Conservation (phyloP, 805 yeast species). For the Priceomyces haplophilus region DNA sequence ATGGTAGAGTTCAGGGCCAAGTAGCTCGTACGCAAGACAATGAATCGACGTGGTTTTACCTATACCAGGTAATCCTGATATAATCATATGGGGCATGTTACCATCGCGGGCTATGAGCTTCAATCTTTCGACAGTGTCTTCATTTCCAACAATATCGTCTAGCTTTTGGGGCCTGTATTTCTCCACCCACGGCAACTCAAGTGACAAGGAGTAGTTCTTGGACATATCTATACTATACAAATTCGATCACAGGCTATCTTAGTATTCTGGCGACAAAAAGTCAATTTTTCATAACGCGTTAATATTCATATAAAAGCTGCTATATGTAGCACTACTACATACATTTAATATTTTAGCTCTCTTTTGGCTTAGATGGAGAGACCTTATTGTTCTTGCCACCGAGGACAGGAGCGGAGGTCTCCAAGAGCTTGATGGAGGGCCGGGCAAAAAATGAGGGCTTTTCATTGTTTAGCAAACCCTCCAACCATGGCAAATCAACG, state of each 20-base stretch:
- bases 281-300: not conserved
- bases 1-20: slow-evolving; percentile 62
- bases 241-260: not conserved
- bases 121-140: slow-evolving; percentile 81
- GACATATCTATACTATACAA: slow-evolving; percentile 5
- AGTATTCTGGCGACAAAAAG: not conserved
- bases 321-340: not conserved
- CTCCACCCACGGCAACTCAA: slow-evolving; percentile 68
- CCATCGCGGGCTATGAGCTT: slow-evolving; percentile 87
- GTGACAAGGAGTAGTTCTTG: slow-evolving; percentile 8
- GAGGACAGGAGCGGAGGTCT: slow-evolving; percentile 46
- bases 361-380: not conserved
- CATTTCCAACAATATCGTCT: slow-evolving; percentile 89
- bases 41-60: slow-evolving; percentile 95
- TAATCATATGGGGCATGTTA: slow-evolving; percentile 94
- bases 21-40: slow-evolving; percentile 80
- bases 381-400: slow-evolving; percentile 9
- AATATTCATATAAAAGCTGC: not conserved
- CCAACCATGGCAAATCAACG: slow-evolving; percentile 47
- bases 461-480: slow-evolving; percentile 22
- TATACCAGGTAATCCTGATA: slow-evolving; percentile 95
- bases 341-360: not conserved
- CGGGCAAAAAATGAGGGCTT: slow-evolving; percentile 17
- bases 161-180: slow-evolving; percentile 83
- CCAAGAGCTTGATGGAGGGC: slow-evolving; percentile 41